phyloP scores from a whole-genome alignment of 345 rosid genomes.

The Citrus reticulata region DNA sequence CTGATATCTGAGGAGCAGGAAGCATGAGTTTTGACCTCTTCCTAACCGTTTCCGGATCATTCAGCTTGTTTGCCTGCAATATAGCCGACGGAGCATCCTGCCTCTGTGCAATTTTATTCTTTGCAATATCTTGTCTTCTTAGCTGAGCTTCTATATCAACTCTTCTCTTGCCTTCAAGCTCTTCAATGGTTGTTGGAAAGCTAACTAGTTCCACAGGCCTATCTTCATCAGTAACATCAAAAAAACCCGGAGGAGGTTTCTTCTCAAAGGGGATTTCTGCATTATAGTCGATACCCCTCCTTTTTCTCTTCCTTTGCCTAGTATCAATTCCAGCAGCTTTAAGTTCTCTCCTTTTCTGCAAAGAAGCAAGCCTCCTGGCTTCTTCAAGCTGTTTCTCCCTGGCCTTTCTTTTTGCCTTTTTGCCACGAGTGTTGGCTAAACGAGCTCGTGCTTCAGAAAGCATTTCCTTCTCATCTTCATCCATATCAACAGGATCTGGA shows the following conservation, averaged over 20 bases:
- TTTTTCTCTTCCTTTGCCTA: slow-evolving; percentile 77
- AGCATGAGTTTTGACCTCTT: slow-evolving; percentile 96
- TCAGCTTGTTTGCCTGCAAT: slow-evolving; percentile 93
- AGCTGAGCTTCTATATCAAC: slow-evolving; percentile 81
- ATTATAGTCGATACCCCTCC: slow-evolving; percentile 96
- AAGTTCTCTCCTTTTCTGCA: slow-evolving; percentile 94
- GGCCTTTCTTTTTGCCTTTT: slow-evolving; percentile 97
- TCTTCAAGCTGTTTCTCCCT: slow-evolving; percentile 99
- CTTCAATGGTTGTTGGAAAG: slow-evolving; percentile 93
- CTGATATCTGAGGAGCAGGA: slow-evolving; percentile 97
- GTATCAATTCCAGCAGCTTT: slow-evolving; percentile 97
- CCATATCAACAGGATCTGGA: slow-evolving; percentile 99
- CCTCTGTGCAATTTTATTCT: slow-evolving; percentile 85
- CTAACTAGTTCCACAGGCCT: slow-evolving; percentile 68
- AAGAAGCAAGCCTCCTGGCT: slow-evolving; percentile 98
- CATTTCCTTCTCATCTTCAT: slow-evolving; percentile 99
- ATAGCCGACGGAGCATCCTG: slow-evolving; percentile 96
- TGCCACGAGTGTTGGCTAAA: slow-evolving; percentile 91
- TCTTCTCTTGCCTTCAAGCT: slow-evolving; percentile 94
- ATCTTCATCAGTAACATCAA: slow-evolving; percentile 86
- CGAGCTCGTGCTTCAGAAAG: slow-evolving; percentile 99
- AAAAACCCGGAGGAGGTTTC: slow-evolving; percentile 93
- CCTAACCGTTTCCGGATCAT: slow-evolving; percentile 96
- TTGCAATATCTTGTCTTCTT: slow-evolving; percentile 83
- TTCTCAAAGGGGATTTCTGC: slow-evolving; percentile 98